Evolutionary conservation across 2,329 filamentous ascomycete species (phyloP), one percentile per base, ranked within the genome.

Genomic region (Penicillium sp.): DNA sequence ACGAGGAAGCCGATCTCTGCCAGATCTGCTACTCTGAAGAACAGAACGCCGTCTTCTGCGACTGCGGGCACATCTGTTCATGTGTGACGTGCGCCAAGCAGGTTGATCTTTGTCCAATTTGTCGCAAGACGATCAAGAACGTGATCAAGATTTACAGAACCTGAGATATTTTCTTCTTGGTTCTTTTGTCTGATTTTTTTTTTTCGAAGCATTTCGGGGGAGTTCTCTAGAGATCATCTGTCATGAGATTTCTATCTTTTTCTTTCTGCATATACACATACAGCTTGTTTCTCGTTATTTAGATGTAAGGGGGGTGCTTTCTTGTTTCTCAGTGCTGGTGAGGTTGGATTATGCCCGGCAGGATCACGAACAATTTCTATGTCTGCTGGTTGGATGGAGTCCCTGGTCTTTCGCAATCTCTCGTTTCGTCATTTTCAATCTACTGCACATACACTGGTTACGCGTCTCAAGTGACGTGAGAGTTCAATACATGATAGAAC

Each of bases 21-120:
- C 73, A 78, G 48, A 83, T 84, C 48, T 84, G 81, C 68, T 84
- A 78, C 64, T 75, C 77, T n/a, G 74, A 76, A 39, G 75, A 76
- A 37, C 77, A 80, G 46, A 77, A 81, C 51, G 77, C 79, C 4
- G 73, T 80, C 5, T 83, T 84, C 61, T 80, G 79, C 55, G 78
- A 81, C 53, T 84, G 81, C 54, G 81, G 81, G 0, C 81, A 84
- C 58, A 78, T 84, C 13, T 76, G 81, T 39, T 77, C 80, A 3
- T 84, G 81, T 53, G 66, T 79, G 48, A 68, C 67, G n/a, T 84
- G 81, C 58, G 81, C 81, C 9, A 72, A 72, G 43, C 73, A 78
- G 59, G 75, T 84, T 28, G 78, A 81, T 47, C 70, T 69, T 43
- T 84, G 81, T 55, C 81, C 81, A 1, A 78, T 84, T 25, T 84